Evolutionary conservation across 2,329 filamentous ascomycete genomes (phyloP).

Genomic region (Aspergillus latus): DNA sequence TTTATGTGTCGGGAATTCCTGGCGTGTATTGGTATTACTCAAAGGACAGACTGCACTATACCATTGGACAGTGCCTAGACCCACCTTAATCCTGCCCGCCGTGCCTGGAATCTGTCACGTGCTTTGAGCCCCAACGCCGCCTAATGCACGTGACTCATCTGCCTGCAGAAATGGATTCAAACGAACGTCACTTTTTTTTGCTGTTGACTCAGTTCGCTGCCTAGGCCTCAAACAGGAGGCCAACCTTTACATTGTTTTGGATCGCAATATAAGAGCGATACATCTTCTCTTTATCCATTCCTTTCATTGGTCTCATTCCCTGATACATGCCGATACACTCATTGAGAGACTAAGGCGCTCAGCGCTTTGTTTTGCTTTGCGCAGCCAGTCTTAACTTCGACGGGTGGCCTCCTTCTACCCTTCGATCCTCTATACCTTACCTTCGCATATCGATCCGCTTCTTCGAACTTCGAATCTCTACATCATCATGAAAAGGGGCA

Average conservation of each 20-base stretch:
- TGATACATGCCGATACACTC: constrained; percentile 25
- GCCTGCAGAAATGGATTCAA: constrained; percentile 21
- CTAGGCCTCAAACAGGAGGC: background rate
- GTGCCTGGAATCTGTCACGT: constrained; percentile 23
- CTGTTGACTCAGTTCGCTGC: background rate
- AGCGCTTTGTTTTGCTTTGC: constrained; percentile 24
- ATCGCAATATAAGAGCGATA: background rate
- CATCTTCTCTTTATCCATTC: background rate
- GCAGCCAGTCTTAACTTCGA: background rate
- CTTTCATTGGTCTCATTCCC: constrained; percentile 5
- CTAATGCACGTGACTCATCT: constrained; percentile 23
- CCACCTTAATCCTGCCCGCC: background rate
- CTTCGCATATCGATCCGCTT: background rate
- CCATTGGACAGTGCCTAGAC: constrained; percentile 26
- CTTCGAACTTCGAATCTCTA: background rate
- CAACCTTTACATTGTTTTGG: background rate
- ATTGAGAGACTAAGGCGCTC: constrained; percentile 28
- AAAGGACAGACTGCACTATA: constrained; percentile 34
- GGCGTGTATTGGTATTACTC: constrained; percentile 24
- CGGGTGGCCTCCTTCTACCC: background rate
- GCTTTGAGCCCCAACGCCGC: constrained; percentile 2
- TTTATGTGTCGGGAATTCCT: constrained; percentile 8
- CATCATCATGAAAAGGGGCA: constrained; percentile 35
- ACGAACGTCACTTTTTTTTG: constrained; percentile 34
- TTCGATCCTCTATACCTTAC: background rate